These are phyloP conservation scores for Thozetella sp. DNA, from an alignment of 495 filamentous ascomycete genomes.

Conservation along the genomic window DNA sequence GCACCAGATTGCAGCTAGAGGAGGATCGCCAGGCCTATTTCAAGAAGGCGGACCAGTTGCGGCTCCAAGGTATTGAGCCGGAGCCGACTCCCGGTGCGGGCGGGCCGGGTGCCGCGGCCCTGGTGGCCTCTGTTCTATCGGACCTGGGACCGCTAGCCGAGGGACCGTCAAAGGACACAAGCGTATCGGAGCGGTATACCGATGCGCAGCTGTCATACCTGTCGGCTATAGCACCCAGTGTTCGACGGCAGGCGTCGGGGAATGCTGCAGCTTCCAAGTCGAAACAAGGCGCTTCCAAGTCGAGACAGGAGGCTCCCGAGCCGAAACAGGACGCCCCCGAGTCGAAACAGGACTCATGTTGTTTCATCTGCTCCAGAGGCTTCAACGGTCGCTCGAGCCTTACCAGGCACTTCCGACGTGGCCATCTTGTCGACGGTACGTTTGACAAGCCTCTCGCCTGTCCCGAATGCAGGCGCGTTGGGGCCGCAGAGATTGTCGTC, in stretches of 20 bases:
- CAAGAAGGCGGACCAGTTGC: slow-evolving; percentile 12
- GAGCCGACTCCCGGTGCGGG: slow-evolving; percentile 4
- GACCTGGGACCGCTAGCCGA: slow-evolving; percentile 1
- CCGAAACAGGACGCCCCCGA: too few relatives aligned
- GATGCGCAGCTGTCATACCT: slow-evolving; percentile 8
- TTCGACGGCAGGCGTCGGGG: neutral
- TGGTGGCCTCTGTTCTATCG: slow-evolving; percentile 6
- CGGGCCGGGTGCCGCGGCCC: slow-evolving; percentile 9
- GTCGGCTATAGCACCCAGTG: slow-evolving; percentile 5
- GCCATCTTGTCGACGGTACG: slow-evolving; percentile 10
- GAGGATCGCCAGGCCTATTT: slow-evolving; percentile 11
- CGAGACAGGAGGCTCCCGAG: too few relatives aligned
- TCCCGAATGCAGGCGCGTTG: slow-evolving; percentile 4
- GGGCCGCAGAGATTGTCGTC: slow-evolving; percentile 10
- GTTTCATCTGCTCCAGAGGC: slow-evolving; percentile 10
- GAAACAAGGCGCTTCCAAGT: too few relatives aligned
- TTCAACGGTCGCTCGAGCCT: slow-evolving; percentile 7
- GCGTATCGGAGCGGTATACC: slow-evolving; percentile 7
- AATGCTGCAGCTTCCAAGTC: slow-evolving; percentile 3
- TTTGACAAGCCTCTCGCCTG: slow-evolving; percentile 10
- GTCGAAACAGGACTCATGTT: slow-evolving; percentile 4
- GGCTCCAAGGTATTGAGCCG: slow-evolving; percentile 12
- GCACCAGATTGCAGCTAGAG: slow-evolving; percentile 11
- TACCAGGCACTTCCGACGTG: slow-evolving; percentile 8
- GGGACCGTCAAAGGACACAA: slow-evolving; percentile 6